phyloP scores from a whole-genome alignment of 306 rosid genomes.

The Begonia peltatifolia region DNA sequence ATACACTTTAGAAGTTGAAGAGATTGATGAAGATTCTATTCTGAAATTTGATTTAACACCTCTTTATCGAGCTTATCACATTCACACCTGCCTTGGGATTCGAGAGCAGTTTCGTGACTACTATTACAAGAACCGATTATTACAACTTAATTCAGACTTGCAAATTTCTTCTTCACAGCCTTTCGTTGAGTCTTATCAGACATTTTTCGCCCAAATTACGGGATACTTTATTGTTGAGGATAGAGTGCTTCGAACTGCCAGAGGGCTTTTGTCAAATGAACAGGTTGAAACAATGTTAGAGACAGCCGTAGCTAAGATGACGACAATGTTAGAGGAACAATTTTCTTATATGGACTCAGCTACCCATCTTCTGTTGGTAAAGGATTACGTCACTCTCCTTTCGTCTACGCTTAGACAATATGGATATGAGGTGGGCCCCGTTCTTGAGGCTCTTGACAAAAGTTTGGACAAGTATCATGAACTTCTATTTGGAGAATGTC shows the following conservation, averaged over 20 bases:
- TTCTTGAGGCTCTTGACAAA: constrained; percentile 54
- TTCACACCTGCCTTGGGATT: constrained; percentile 72
- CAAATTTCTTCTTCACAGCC: constrained; percentile 62
- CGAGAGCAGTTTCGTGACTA: constrained; percentile 67
- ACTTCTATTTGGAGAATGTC: constrained; percentile 66
- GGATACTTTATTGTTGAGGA: constrained; percentile 95
- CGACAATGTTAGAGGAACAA: constrained; percentile 52
- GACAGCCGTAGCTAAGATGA: constrained; percentile 51
- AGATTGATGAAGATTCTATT: constrained; percentile 52
- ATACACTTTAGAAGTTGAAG: constrained; percentile 59
- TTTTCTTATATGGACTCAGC: constrained; percentile 65
- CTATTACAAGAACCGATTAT: constrained; percentile 69
- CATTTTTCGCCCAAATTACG: constrained; percentile 71
- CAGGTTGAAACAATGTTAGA: constrained; percentile 84
- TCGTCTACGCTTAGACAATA: constrained; percentile 60
- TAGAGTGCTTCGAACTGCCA: constrained; percentile 68
- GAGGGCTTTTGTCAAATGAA: constrained; percentile 48
- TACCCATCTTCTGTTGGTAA: constrained; percentile 72
- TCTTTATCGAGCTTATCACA: constrained; percentile 84
- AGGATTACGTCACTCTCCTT: constrained; percentile 85
- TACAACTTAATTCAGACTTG: constrained; percentile 80
- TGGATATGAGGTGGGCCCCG: constrained; percentile 61
- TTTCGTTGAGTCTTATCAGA: constrained; percentile 69
- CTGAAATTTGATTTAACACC: constrained; percentile 73
- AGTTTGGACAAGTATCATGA: constrained; percentile 52